Conservation (phyloP, 129 eudicot species). For the Chrysanthemum makinoi region DNA sequence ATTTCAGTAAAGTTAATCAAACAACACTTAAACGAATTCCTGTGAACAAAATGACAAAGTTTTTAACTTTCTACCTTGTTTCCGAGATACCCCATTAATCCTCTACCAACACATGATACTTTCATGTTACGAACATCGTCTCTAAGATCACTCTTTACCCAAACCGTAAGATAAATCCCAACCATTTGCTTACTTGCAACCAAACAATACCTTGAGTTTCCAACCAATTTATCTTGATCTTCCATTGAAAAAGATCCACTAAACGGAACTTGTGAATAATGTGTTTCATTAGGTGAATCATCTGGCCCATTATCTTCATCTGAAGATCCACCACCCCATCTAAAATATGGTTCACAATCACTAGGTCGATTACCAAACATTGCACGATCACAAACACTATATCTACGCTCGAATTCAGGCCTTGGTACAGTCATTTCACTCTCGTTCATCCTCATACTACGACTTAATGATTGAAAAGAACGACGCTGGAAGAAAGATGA, state of each 20-base stretch:
- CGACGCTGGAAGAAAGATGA: constrained; percentile 73
- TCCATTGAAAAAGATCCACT: constrained; percentile 55
- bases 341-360: constrained; percentile 47
- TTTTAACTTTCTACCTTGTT: constrained; percentile 57
- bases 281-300: constrained; percentile 58
- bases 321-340: constrained; percentile 67
- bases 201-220: constrained; percentile 74
- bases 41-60: background rate
- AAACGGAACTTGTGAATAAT: constrained; percentile 53
- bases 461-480: constrained; percentile 76
- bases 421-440: constrained; percentile 45
- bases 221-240: constrained; percentile 45
- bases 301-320: constrained; percentile 76
- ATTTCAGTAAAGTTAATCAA: background rate
- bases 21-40: background rate
- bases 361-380: constrained; percentile 59
- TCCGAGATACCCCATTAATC: constrained; percentile 98
- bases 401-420: constrained; percentile 67
- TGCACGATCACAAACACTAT: constrained; percentile 83
- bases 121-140: constrained; percentile 77
- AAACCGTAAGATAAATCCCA: constrained; percentile 79
- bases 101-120: constrained; percentile 97
- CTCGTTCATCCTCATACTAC: constrained; percentile 78
- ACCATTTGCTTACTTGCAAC: constrained; percentile 99
- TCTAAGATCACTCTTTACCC: constrained; percentile 89